Evolutionary conservation across 176 grass and related monocot species (phyloP).

Genomic region (Pontederia crassipes): DNA sequence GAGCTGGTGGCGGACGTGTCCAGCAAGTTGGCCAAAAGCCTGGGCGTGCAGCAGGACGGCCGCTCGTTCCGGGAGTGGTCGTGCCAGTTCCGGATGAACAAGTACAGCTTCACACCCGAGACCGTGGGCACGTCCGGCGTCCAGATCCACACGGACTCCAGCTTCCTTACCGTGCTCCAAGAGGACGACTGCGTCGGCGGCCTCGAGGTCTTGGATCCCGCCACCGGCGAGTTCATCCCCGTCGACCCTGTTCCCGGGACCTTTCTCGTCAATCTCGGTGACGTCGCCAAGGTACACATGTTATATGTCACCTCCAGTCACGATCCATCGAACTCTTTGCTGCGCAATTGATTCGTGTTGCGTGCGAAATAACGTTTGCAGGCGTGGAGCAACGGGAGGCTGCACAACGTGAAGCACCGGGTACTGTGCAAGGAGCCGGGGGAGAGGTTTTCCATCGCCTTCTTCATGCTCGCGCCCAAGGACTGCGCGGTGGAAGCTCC

Average conservation of each 20-base stretch:
- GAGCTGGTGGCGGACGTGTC: conserved; percentile 37
- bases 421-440: conserved; percentile 59
- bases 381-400: conserved; percentile 76
- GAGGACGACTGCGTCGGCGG: conserved; percentile 75
- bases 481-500: conserved; percentile 55
- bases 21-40: conserved; percentile 39
- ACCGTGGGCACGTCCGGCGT: conserved; percentile 55
- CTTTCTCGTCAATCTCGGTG: conserved; percentile 69
- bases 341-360: no score
- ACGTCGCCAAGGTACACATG: conserved; percentile 47
- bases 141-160: conserved; percentile 67
- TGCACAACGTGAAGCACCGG: conserved; percentile 70
- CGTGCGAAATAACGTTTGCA: not conserved
- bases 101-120: conserved; percentile 59
- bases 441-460: conserved; percentile 57
- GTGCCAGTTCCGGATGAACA: conserved; percentile 69
- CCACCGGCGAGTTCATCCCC: conserved; percentile 24
- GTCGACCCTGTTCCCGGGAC: conserved; percentile 40
- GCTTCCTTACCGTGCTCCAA: conserved; percentile 78
- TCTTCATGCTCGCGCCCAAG: conserved; percentile 74
- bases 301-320: no score
- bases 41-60: conserved; percentile 27
- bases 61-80: conserved; percentile 48
- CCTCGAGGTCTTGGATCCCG: conserved; percentile 53
- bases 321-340: no score